Base-by-base conservation (phyloP, 257 asterid genomes). In the Apocynum venetum region DNA sequence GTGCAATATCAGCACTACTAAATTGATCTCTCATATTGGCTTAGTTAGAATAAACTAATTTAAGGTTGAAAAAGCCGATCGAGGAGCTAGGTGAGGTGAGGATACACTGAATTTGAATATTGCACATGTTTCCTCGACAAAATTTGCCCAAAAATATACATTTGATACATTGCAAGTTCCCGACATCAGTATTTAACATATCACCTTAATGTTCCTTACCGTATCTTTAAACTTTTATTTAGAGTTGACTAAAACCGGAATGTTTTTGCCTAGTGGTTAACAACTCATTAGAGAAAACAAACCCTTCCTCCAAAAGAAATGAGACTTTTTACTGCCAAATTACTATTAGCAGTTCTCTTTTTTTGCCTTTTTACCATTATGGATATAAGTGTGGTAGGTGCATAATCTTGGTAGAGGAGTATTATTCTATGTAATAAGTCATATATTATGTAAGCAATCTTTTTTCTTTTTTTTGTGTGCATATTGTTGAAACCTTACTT, bases 101-200 rank as follows among this genome's bases (percentile, higher is more conserved):
- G 67, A 66, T 66, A 40, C 71, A 66, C 25, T 66, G 71, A 40
- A 66, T 15, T 66, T 40, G 49, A 13, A 66, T 14, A 38, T 1
- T 14, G 71, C 71, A 40, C 71, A 66, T 66, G 71, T 40, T 53
- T 66, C 71, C 71, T 65, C 71, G 49, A 15, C 71, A 66, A 38
- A 51, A 63, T 35, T 40, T 66, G 40, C 31, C 43, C 49, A 43
- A 38, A 38, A 66, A 41, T 38, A 51, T 25, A 6, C 71, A 66
- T 14, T 40, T 38, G 49, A 40, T 31, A 15, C 19, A 40, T 66
- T 2, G n/a, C 20, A 25, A 65, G 19, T 65, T 38, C 70, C 71
- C 71, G 71, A 66, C 71, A 66, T 17, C 31, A 66, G 9, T 66
- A 40, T 66, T 66, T 66, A 25, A 15, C 49, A 6, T 12, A 51